Evolutionary conservation across 495 filamentous ascomycete genomes (phyloP).

Genomic region (Penicillium lagena): DNA sequence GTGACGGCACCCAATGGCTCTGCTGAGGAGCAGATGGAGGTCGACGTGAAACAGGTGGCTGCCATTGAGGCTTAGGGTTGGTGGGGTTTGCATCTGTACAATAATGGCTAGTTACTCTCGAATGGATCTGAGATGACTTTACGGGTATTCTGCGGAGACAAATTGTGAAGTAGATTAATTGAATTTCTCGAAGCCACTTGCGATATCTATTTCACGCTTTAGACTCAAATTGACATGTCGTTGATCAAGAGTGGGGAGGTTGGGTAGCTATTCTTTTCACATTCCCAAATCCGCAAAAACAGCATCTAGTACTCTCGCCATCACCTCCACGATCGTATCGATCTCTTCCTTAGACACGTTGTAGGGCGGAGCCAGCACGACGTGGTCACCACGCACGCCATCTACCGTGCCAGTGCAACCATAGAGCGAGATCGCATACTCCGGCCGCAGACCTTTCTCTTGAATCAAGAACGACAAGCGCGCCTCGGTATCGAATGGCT

Average conservation of each 20-base stretch:
- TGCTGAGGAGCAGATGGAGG: slow-evolving; percentile 3
- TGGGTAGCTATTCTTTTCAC: not conserved
- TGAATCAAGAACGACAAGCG: slow-evolving; percentile 42
- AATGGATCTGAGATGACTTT: not conserved
- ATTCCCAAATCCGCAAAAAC: slow-evolving; percentile 22
- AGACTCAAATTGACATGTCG: not conserved
- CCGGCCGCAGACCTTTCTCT: slow-evolving; percentile 40
- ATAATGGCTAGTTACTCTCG: slow-evolving; percentile 7
- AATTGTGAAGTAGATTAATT: slow-evolving; percentile 5
- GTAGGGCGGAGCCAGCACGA: slow-evolving; percentile 71
- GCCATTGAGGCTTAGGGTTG: slow-evolving; percentile 23
- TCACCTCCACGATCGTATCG: slow-evolving; percentile 47
- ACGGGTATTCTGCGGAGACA: not conserved
- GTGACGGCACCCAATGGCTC: slow-evolving; percentile 14
- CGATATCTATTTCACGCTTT: not conserved
- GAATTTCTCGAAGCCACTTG: not conserved
- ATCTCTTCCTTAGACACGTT: slow-evolving; percentile 58
- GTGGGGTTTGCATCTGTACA: slow-evolving; percentile 12
- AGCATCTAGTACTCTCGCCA: slow-evolving; percentile 26
- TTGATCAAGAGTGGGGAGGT: not conserved
- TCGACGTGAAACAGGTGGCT: slow-evolving; percentile 12
- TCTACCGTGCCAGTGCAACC: slow-evolving; percentile 62
- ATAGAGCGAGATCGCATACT: slow-evolving; percentile 63
- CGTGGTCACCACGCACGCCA: slow-evolving; percentile 64
- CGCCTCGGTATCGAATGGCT: slow-evolving; percentile 37